Percentiles rank a stretch among this genome's conserved stretches.
Conservation (phyloP, 169 alveolate genomes). For the Plasmodium vinckei region DNA sequence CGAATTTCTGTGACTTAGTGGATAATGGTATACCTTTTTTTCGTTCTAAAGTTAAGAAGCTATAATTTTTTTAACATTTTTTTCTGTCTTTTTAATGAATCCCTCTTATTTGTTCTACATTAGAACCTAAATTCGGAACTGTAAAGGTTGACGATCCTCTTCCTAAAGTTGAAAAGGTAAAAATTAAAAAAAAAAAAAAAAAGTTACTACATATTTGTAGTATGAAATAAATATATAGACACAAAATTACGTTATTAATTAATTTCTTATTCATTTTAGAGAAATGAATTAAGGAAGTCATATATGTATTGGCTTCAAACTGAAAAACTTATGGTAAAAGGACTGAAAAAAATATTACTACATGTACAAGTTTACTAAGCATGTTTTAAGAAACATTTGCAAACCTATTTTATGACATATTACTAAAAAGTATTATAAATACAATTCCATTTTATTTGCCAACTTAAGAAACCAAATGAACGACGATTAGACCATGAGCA, state of each 20-base stretch:
- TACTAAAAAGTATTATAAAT: too few species aligned
- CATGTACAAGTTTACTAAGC: background rate
- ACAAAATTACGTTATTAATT: background rate
- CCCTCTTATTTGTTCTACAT: background rate
- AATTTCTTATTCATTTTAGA: too few species aligned
- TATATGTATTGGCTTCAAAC: conserved; percentile 63
- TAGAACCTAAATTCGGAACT: conserved; percentile 46
- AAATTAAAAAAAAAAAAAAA: background rate
- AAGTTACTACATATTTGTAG: background rate
- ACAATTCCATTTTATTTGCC: background rate
- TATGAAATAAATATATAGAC: background rate
- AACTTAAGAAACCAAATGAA: conserved; percentile 41
- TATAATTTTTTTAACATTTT: too few species aligned
- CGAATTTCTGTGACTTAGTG: conserved; percentile 39
- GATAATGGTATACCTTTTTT: conserved; percentile 17
- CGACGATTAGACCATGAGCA: conserved; percentile 52
- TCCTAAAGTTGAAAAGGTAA: conserved; percentile 52
- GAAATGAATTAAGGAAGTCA: conserved; percentile 30
- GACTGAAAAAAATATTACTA: background rate
- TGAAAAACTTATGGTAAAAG: conserved; percentile 53
- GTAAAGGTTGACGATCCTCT: conserved; percentile 33
- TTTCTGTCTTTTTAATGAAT: background rate
- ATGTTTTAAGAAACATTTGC: background rate
- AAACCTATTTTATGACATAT: background rate
- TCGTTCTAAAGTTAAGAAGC: too few species aligned